These are phyloP conservation scores for Pisolithus tinctorius DNA, from an alignment of 768 basidiomycete species.

Conservation along the genomic window DNA sequence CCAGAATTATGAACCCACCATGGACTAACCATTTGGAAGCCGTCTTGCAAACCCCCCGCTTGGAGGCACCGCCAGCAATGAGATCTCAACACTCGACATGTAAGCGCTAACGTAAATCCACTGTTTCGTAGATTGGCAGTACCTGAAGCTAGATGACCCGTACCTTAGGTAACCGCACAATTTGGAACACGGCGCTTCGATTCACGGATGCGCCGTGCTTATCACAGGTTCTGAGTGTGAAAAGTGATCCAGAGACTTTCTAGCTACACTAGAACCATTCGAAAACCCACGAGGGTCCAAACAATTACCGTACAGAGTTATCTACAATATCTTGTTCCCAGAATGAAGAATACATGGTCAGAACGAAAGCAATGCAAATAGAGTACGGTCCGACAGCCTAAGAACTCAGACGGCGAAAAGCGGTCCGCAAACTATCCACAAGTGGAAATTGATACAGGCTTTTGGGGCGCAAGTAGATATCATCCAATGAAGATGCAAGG, in stretches of 20 bases:
- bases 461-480: constrained; percentile 10
- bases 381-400: constrained; percentile 8
- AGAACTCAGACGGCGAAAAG: constrained; percentile 10
- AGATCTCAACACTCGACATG: too few relatives aligned
- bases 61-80: too few relatives aligned
- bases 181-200: constrained; percentile 89
- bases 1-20: too few relatives aligned
- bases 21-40: constrained; percentile 58
- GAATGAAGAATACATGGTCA: constrained; percentile 15
- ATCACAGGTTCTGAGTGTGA: constrained; percentile 66
- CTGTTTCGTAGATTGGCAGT: too few relatives aligned
- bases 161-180: constrained; percentile 57
- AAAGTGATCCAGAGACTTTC: constrained; percentile 56
- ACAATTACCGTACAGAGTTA: constrained; percentile 20
- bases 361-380: constrained; percentile 13
- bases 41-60: constrained; percentile 51
- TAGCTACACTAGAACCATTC: constrained; percentile 34
- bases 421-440: constrained; percentile 26
- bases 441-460: constrained; percentile 11
- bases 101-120: too few relatives aligned
- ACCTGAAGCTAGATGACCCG: constrained; percentile 80
- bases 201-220: constrained; percentile 52
- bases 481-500: constrained; percentile 11
- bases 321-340: constrained; percentile 26
- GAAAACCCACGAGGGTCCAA: constrained; percentile 22